These are phyloP conservation scores for Tricholoma terreum DNA, from an alignment of 768 basidiomycete species.

Conservation along the genomic window DNA sequence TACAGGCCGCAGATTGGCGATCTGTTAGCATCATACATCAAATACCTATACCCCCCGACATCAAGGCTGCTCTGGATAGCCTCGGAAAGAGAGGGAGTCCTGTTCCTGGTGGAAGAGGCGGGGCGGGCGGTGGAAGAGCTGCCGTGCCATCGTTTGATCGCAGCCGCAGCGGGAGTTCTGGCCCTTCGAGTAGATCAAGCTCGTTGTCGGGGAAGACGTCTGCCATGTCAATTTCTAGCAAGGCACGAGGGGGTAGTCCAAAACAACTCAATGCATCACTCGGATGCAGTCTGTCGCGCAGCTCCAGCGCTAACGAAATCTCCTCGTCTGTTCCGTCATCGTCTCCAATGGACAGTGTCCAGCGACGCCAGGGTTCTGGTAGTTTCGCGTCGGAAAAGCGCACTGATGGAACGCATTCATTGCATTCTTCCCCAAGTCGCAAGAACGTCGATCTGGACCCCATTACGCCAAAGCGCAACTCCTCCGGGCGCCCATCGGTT, in stretches of 20 bases:
- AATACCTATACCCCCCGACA: conserved; percentile 68
- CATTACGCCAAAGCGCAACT: conserved; percentile 41
- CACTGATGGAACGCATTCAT: conserved; percentile 43
- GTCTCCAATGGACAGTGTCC: conserved; percentile 42
- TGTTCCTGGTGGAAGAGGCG: conserved; percentile 29
- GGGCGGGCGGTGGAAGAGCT: conserved; percentile 25
- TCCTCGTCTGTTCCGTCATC: conserved; percentile 47
- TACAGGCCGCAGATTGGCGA: conserved; percentile 76
- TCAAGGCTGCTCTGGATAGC: conserved; percentile 65
- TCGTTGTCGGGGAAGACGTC: conserved; percentile 31
- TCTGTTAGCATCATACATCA: conserved; percentile 74
- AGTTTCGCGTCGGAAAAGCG: conserved; percentile 38
- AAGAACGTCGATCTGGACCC: conserved; percentile 57
- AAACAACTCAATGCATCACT: conserved; percentile 40
- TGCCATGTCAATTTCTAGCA: conserved; percentile 31
- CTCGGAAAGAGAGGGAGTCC: conserved; percentile 39
- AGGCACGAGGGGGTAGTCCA: conserved; percentile 56
- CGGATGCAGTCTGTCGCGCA: conserved; percentile 37
- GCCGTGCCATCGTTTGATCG: conserved; percentile 39
- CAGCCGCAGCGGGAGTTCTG: conserved; percentile 42
- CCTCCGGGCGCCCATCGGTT: conserved; percentile 43
- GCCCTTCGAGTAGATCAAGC: conserved; percentile 36
- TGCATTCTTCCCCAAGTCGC: conserved; percentile 60
- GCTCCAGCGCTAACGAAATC: conserved; percentile 35
- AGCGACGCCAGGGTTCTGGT: conserved; percentile 43